Base-by-base conservation (phyloP, 2,329 filamentous ascomycete genomes). In the Fusarium oligoseptatum region DNA sequence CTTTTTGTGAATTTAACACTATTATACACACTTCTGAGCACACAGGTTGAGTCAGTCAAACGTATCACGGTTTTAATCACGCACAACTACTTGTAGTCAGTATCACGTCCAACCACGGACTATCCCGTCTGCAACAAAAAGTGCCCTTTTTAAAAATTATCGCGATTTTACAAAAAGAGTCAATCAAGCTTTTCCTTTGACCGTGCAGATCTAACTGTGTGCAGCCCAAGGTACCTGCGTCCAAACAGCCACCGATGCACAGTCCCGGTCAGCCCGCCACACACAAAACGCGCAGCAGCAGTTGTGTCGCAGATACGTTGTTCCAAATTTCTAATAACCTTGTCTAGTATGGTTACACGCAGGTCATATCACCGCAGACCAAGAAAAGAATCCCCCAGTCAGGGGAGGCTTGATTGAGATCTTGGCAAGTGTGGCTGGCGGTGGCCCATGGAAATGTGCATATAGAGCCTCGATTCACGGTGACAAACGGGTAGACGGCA, bases 21-120 rank as follows among this genome's bases (percentile, higher is more conserved):
- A 17, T 24, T 22, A 20, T 24, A 24, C 12, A 11, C 12, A 20
- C 39, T 27, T 27, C 36, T 37, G 20, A 50, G 43, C 3, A 24
- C 22, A 34, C 22, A 34, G 32, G 22, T 32, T n/a, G 45, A 66
- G 52, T 66, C 60, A 64, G 72, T 70, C n/a, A 32, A 45, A 75
- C 72, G 72, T 74, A 27, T 60, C 60, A 73, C 72, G n/a, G 65
- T 61, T 67, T 69, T 24, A 55, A 67, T 55, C 61, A 20, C 60
- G 27, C 36, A 64, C 66, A 52, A 17, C 52, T 34, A 41, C 17
- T 12, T 34, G 9, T 15, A 39, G 22, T 17, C 9, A 10, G 43
- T 45, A 48, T 29, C 52, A 50, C 56, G 34, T 41, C 48, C 20
- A 56, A 48, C 17, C 14, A 20, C 45, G 6, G 22, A 43, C 41